Conservation (phyloP, 2,329 filamentous ascomycete genomes). For the Fusarium newnesense region DNA sequence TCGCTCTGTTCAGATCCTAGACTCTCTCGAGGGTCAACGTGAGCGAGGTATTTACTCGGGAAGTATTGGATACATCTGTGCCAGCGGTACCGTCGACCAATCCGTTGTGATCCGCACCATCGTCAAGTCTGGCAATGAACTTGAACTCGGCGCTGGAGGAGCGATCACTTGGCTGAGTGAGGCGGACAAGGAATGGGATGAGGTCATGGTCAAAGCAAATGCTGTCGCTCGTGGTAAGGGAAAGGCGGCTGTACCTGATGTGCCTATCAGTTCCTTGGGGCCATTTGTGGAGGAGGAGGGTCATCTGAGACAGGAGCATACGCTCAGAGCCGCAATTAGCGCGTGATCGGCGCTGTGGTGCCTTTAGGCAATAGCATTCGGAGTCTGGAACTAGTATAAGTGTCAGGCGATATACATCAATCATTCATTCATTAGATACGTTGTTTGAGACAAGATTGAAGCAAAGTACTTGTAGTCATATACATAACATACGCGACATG, state of each 20-base stretch:
- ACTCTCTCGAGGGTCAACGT: neutral
- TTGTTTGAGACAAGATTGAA: too few relatives aligned
- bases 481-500: accelerated
- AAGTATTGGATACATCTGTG: neutral
- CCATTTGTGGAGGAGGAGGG: neutral
- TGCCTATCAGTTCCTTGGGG: neutral
- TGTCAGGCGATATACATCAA: accelerated
- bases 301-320: neutral
- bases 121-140: neutral
- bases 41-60: neutral
- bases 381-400: neutral
- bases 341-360: neutral
- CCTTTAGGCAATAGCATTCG: neutral
- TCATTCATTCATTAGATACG: neutral
- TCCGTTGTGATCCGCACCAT: neutral
- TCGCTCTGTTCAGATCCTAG: neutral
- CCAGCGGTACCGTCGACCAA: neutral
- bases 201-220: neutral
- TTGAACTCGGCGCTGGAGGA: neutral
- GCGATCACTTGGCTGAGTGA: neutral
- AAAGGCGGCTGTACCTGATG: neutral
- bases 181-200: neutral
- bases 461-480: accelerated
- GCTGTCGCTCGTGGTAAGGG: neutral
- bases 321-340: neutral